Base-by-base conservation (phyloP, 306 rosid species). In the Citrullus amarus region DNA sequence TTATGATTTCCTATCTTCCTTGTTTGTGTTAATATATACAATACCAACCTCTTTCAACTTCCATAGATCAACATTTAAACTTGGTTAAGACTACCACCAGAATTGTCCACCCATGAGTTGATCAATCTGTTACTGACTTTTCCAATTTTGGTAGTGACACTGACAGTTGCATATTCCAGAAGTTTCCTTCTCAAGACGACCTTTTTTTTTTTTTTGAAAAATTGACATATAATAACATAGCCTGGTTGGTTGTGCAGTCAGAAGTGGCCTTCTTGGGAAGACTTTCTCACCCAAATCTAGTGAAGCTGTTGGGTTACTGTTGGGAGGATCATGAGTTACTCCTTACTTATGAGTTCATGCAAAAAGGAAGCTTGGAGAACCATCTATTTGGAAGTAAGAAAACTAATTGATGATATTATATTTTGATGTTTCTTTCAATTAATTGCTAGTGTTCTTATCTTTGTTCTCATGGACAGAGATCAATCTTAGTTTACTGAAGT, bases 371-470 rank as follows among this genome's bases (percentile, higher is more conserved):
- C 84, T 81, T 96, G 84, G 97, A 91, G 78, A 89, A 91, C 84
- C 98, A 92, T 76, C 91, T 96, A 6, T 96, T 96, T 87, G 98
- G 99, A 90, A 96, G 98, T 91, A 82, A 89, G 95, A 74, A 79
- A 56, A 70, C 18, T 32, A 59, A 58, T 59, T 22, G 30, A 77
- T 41, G 55, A 69, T 69, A 12, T 20, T 30, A 72, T 30, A 10
- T 0, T 41, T 10, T 44, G 34, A 22, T 51, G n/a, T 73, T 71
- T 73, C 77, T 73, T 51, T 51, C 76, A 71, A 58, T 13, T 30
- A 53, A 74, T 53, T 54, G 32, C 46, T 30, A 34, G 32, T 36
- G n/a, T 74, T 74, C 9, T 74, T 54, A 20, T 46, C 41, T 70
- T 68, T 38, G 74, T 67, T 67, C 46, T 63, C 73, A 67, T n/a